Evolutionary conservation across 495 filamentous ascomycete species (phyloP), one percentile per base, ranked within the genome.

Genomic region (Aspergillus cavernicola): DNA sequence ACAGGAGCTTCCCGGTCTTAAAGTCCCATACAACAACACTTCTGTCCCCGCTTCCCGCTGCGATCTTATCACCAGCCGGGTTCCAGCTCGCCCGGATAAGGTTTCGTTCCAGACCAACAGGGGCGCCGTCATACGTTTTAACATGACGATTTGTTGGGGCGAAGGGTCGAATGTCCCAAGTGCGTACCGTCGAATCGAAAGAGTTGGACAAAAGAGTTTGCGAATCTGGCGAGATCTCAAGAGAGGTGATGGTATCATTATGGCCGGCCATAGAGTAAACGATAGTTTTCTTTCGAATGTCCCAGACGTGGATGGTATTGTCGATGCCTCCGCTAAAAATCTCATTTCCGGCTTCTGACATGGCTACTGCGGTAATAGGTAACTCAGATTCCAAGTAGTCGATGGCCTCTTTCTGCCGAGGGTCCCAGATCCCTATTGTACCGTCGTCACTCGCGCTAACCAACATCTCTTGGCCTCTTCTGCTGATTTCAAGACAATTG

Each of bases 231-330:
- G 95, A 97, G 22, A 97, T 80, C 39, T 85, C 73, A 18, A 99
- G 79, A 24, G 92, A 93, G 3, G 92, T 95, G 53, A 99, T 76
- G 1, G 92, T 97, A 61, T 99, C 93, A 26, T 80, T 85, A 64
- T 99, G 93, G 2, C 95, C 93, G 8, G 87, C 60, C 80, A 99
- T 85, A 2, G 88, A 84, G 64, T 96, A 96, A 8, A 87, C 82
- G 1, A 96, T 80, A 0, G 83, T 82, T 65, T 92, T 89, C 72
- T 96, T 97, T 57, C 95, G 84, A 53, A 97, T 68, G 71, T 99
- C 95, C 90, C 92, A 99, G 6, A 93, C 89, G 64, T 95, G 91
- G 65, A 99, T 95, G 52, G 95, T 90, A 59, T 97, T 96, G 66
- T 97, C 93, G 50, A 99, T 97, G 9, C 91, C 88, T 31, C 93